Percentiles rank a stretch among this genome's conserved stretches.
These are phyloP conservation scores for Diplodia sapinea DNA, from an alignment of 2,329 filamentous ascomycete species.

Conservation along the genomic window DNA sequence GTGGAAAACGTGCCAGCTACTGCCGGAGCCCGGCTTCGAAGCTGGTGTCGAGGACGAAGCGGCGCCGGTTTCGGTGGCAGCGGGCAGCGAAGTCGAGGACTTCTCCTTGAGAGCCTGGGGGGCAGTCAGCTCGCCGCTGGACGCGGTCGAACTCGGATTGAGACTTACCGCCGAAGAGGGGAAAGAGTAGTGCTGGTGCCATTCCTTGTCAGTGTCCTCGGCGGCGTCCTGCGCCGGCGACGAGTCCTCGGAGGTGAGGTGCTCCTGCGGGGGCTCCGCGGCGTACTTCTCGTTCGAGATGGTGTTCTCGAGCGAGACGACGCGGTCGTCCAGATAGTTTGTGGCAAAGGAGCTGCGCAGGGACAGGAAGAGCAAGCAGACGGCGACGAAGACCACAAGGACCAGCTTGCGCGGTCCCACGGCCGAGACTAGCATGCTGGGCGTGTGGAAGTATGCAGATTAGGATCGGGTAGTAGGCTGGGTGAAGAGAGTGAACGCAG, in stretches of 20 bases:
- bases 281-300: slow-evolving; percentile 15
- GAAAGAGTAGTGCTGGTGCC: slow-evolving; percentile 28
- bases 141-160: background rate
- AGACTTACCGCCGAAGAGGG: slow-evolving; percentile 17
- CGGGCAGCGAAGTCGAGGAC: slow-evolving; percentile 16
- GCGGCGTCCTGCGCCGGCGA: slow-evolving; percentile 30
- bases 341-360: slow-evolving; percentile 30
- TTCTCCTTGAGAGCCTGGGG: slow-evolving; percentile 11
- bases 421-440: slow-evolving; percentile 31
- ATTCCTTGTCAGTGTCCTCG: slow-evolving; percentile 22
- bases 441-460: background rate
- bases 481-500: slow-evolving; percentile 20
- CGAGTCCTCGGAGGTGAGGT: slow-evolving; percentile 10
- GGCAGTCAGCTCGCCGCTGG: background rate
- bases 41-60: background rate
- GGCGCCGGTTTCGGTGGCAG: slow-evolving; percentile 20
- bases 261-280: slow-evolving; percentile 25
- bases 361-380: slow-evolving; percentile 32
- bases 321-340: slow-evolving; percentile 25
- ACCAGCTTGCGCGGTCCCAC: slow-evolving; percentile 32
- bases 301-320: slow-evolving; percentile 19
- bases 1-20: slow-evolving; percentile 30
- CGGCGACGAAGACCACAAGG: slow-evolving; percentile 31
- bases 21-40: slow-evolving; percentile 6
- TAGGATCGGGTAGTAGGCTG: background rate